Evolutionary conservation across 108 stramenopile species (phyloP).

Genomic region (Aurantiochytrium sp.): DNA sequence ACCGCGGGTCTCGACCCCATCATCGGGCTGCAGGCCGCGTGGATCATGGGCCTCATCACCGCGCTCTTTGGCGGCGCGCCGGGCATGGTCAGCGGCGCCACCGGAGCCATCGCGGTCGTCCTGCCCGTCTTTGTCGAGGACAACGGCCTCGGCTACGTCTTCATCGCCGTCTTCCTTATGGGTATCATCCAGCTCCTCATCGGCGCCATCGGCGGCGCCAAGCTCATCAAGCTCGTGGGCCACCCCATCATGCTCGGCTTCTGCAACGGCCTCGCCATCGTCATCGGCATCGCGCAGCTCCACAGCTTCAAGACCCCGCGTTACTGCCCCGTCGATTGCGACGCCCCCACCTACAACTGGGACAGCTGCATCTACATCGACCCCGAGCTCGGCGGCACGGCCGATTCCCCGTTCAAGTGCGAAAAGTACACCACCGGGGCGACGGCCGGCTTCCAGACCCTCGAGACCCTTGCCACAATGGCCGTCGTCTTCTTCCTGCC

Average conservation of each 20-base stretch:
- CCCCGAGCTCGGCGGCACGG: not conserved
- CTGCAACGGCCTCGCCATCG: conserved; percentile 79
- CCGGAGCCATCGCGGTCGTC: conserved; percentile 76
- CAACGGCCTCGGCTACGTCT: conserved; percentile 69
- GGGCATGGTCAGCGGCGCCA: conserved; percentile 75
- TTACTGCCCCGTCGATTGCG: not conserved
- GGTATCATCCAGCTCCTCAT: conserved; percentile 68
- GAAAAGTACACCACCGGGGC: not conserved
- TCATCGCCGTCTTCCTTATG: conserved; percentile 69
- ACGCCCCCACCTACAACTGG: not conserved
- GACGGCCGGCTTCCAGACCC: conserved; percentile 6
- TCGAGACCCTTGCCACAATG: conserved; percentile 42
- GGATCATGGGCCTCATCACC: conserved; percentile 73
- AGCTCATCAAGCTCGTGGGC: conserved; percentile 72
- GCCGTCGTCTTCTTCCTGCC: conserved; percentile 34
- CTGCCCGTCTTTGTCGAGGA: conserved; percentile 66
- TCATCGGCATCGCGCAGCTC: conserved; percentile 80
- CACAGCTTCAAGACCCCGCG: conserved; percentile 59
- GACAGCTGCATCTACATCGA: not conserved
- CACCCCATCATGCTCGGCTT: conserved; percentile 87
- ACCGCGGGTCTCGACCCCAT: conserved; percentile 38
- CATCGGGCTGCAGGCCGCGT: conserved; percentile 76
- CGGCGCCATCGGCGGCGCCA: conserved; percentile 64
- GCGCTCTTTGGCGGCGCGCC: conserved; percentile 73
- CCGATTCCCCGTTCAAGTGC: not conserved